Base-by-base conservation (phyloP, 2,329 filamentous ascomycete genomes). In the Colletotrichum sp. region DNA sequence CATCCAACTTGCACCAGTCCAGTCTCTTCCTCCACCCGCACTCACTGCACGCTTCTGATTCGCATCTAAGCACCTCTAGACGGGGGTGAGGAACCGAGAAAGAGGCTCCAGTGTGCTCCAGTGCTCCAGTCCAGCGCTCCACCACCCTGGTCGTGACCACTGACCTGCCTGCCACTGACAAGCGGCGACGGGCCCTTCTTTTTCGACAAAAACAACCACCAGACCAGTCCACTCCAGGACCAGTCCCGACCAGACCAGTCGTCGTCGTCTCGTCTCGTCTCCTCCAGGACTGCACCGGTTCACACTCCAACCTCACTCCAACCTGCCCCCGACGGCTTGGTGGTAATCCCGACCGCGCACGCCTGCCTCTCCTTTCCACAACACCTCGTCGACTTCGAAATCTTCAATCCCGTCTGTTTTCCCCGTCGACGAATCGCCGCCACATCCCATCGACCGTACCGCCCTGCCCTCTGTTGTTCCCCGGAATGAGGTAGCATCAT, bases 401-500 rank as follows among this genome's bases (percentile, higher is more conserved):
- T 52, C 44, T 71, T 71, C 68, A 62, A 69, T 36, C 28, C 21
- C 44, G 69, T 68, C 57, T 65, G 15, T 68, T 71, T 24, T 65
- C 28, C 62, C 10, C 36, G 18, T 32, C 30, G 36, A 34, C 52
- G 36, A 66, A 62, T 64, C 28, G 16, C 36, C 55, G 72, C 60
- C 73, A 55, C 30, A 55, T 32, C 39, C 62, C 39, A 28, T n/a
- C 60, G 59, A 36, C 49, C 63, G n/a, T 52, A 24, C 62, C 52
- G 49, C 57, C n/a, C n/a, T 62, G n/a, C 49, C 62, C 64, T 71
- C 26, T 76, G 32, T 34, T 65, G 71, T 65, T 70, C 72, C 72
- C 55, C 89, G 89, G 88, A 89, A 92, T 92, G 90, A 88, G 89
- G 90, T 91, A 91, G 88, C 85, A 84, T 82, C 83, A 84, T 86